phyloP scores from a whole-genome alignment of 2,329 filamentous ascomycete genomes.

The Phialophora verrucosa region DNA sequence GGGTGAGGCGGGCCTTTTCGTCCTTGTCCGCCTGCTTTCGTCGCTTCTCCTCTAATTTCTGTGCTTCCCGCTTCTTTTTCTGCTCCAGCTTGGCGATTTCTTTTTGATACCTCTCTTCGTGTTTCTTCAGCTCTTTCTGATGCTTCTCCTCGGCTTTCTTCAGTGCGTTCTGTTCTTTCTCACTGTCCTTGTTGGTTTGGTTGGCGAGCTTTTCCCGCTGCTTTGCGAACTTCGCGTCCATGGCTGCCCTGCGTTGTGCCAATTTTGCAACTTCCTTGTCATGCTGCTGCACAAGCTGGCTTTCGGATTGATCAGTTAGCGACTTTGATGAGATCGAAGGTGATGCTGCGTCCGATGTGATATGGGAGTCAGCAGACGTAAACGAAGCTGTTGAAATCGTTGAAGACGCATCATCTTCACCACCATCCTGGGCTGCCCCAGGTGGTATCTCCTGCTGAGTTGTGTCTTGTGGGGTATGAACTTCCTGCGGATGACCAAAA shows the following conservation, averaged over 20 bases:
- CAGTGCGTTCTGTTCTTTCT: conserved; percentile 37
- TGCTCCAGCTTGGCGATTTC: conserved; percentile 51
- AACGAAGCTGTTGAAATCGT: conserved; percentile 41
- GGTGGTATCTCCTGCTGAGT: conserved; percentile 6
- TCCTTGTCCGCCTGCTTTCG: conserved; percentile 48
- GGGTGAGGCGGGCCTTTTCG: conserved; percentile 50
- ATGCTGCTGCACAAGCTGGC: conserved; percentile 40
- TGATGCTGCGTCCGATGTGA: conserved; percentile 25
- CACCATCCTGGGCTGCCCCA: conserved; percentile 3
- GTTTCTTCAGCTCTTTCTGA: conserved; percentile 41
- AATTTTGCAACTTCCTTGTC: conserved; percentile 54
- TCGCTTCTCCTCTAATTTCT: conserved; percentile 48
- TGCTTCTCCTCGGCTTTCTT: conserved; percentile 43
- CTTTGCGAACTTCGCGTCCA: conserved; percentile 48
- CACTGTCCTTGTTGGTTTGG: conserved; percentile 32
- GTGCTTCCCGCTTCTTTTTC: conserved; percentile 48
- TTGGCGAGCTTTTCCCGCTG: conserved; percentile 41
- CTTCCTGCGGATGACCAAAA: conserved; percentile 11
- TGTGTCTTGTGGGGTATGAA: conserved; percentile 1
- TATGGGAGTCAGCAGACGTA: conserved; percentile 43
- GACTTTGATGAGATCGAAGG: conserved; percentile 32
- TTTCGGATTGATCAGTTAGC: conserved; percentile 26
- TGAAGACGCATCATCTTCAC: conserved; percentile 38
- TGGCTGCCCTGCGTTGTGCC: conserved; percentile 47
- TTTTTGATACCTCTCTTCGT: conserved; percentile 41